Evolutionary conservation across 2,329 filamentous ascomycete species (phyloP).

Genomic region (Phialophora tarda): DNA sequence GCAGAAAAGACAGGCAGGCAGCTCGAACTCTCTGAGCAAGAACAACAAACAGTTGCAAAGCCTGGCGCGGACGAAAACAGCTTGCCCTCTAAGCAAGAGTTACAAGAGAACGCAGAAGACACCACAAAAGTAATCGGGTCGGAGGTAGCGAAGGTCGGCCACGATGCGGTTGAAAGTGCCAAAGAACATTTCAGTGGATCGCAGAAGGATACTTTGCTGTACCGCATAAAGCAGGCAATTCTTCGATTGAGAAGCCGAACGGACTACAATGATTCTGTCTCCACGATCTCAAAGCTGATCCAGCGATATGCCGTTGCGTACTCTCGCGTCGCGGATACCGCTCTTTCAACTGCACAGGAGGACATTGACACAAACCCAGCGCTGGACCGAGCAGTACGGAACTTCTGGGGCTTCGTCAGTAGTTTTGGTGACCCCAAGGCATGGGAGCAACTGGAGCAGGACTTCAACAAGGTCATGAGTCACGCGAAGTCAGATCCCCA

Average conservation of each 20-base stretch:
- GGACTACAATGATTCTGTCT: slow-evolving; percentile 87
- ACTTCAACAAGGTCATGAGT: slow-evolving; percentile 72
- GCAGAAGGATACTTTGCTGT: slow-evolving; percentile 73
- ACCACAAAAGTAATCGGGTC: slow-evolving; percentile 53
- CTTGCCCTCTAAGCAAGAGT: slow-evolving; percentile 65
- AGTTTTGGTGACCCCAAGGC: slow-evolving; percentile 75
- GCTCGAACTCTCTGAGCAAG: slow-evolving; percentile 70
- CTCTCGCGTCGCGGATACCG: slow-evolving; percentile 71
- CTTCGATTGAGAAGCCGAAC: slow-evolving; percentile 73
- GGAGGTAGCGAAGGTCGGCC: slow-evolving; percentile 48
- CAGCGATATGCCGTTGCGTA: slow-evolving; percentile 80
- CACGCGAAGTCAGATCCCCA: slow-evolving; percentile 79
- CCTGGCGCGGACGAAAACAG: slow-evolving; percentile 51
- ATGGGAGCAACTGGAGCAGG: slow-evolving; percentile 75
- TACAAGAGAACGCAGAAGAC: slow-evolving; percentile 63
- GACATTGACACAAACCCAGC: slow-evolving; percentile 76
- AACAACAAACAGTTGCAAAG: slow-evolving; percentile 60
- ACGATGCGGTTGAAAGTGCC: slow-evolving; percentile 71
- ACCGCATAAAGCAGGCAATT: slow-evolving; percentile 77
- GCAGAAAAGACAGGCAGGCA: slow-evolving; percentile 76
- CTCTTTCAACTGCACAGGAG: slow-evolving; percentile 69
- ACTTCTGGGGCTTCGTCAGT: slow-evolving; percentile 79
- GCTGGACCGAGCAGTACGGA: slow-evolving; percentile 74
- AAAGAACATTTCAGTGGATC: slow-evolving; percentile 73
- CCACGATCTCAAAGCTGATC: slow-evolving; percentile 74